Evolutionary conservation across 164 flowering plant genomes (phyloP).

Genomic region (Piper longum): DNA sequence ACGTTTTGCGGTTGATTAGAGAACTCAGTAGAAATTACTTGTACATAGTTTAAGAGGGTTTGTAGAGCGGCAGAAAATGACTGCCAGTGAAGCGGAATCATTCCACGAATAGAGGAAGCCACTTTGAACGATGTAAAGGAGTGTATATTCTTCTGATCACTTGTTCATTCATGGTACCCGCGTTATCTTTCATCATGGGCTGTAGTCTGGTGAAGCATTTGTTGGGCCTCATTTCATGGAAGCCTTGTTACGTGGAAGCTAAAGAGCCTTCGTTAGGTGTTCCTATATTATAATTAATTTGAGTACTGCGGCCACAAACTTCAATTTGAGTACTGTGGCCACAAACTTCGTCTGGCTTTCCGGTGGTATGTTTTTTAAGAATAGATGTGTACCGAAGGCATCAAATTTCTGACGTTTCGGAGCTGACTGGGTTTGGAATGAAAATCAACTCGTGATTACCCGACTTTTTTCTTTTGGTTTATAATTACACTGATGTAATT

Average conservation of each 20-base stretch:
- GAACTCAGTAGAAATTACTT: neutral
- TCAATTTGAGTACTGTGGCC: too few relatives aligned
- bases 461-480: too few relatives aligned
- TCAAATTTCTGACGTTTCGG: neutral
- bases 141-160: neutral
- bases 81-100: neutral
- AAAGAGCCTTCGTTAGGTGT: too few relatives aligned
- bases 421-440: neutral
- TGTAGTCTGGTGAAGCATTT: neutral
- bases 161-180: neutral
- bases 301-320: too few relatives aligned
- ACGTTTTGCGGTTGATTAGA: conserved; percentile 9
- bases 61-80: neutral
- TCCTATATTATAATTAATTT: too few relatives aligned
- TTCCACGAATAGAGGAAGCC: neutral
- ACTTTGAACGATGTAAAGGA: too few relatives aligned
- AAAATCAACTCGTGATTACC: too few relatives aligned
- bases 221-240: neutral
- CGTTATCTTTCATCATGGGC: neutral
- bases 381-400: neutral
- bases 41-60: neutral
- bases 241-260: neutral
- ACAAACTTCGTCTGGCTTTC: too few relatives aligned
- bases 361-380: too few relatives aligned
- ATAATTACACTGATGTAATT: too few relatives aligned